Conservation (phyloP, 1,284 basidiomycete species). For the Apiotrichum montevideense region DNA sequence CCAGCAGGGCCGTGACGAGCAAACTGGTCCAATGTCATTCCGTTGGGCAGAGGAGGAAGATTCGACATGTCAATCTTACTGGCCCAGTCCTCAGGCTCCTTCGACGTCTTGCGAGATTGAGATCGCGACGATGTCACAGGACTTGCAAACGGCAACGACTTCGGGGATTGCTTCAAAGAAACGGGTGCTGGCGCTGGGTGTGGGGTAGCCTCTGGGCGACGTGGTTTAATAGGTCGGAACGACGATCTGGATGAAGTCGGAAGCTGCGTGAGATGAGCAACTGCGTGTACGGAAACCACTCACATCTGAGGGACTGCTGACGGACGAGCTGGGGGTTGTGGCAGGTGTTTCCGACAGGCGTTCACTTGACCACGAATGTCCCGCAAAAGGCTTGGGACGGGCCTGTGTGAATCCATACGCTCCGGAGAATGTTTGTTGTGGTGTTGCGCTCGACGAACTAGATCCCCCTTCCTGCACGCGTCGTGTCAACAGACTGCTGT, state of each 20-base stretch:
- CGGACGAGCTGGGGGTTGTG: conserved; percentile 31
- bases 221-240: conserved; percentile 22
- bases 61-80: conserved; percentile 11
- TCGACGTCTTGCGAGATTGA: conserved; percentile 12
- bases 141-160: conserved; percentile 1
- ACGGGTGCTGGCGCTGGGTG: conserved; percentile 16
- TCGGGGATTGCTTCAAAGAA: conserved; percentile 6
- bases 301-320: conserved; percentile 32
- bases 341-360: conserved; percentile 24
- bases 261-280: neutral
- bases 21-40: conserved; percentile 40
- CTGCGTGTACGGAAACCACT: neutral
- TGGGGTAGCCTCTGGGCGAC: conserved; percentile 19
- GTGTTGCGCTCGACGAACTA: conserved; percentile 1
- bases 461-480: conserved; percentile 21
- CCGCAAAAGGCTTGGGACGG: neutral
- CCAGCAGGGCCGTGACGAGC: conserved; percentile 39
- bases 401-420: neutral
- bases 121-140: neutral
- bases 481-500: conserved; percentile 27
- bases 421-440: neutral
- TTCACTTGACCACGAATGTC: neutral
- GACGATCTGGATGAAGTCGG: conserved; percentile 3
- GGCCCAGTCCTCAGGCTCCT: conserved; percentile 11
- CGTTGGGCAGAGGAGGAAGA: conserved; percentile 42